These are phyloP conservation scores for Naegleria fowleri DNA, from an alignment of 208 protist species.

Conservation along the genomic window DNA sequence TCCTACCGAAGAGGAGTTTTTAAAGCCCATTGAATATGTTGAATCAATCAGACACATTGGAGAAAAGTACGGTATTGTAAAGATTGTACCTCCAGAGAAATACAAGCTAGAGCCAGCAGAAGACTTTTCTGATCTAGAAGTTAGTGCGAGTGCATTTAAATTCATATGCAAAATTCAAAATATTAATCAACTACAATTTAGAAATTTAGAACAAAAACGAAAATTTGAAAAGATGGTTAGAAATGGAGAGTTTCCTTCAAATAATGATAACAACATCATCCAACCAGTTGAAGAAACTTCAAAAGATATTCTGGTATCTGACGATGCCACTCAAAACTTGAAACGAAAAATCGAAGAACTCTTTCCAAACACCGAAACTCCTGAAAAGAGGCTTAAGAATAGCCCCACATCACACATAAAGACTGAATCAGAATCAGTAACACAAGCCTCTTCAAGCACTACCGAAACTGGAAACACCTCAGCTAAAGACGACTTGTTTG, in stretches of 20 bases:
- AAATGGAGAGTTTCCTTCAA: neutral
- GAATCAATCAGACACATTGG: slow-evolving; percentile 1
- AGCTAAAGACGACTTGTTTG: neutral
- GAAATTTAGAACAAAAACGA: neutral
- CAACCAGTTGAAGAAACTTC: too few species aligned
- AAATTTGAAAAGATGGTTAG: neutral
- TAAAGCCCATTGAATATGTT: slow-evolving; percentile 37
- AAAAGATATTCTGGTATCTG: too few species aligned
- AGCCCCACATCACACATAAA: neutral
- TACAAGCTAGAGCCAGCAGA: neutral
- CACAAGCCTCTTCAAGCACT: neutral
- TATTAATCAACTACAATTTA: neutral
- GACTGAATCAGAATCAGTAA: too few species aligned
- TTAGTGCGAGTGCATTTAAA: neutral
- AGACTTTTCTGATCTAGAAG: neutral
- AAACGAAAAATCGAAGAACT: too few species aligned
- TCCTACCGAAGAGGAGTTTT: slow-evolving; percentile 38
- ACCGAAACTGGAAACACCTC: neutral
- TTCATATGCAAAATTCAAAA: neutral
- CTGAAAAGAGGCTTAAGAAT: neutral
- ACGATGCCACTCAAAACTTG: neutral
- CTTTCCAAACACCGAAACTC: neutral
- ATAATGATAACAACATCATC: neutral
- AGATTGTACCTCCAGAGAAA: slow-evolving; percentile 37
- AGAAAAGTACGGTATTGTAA: slow-evolving; percentile 32